phyloP scores from a whole-genome alignment of 306 rosid genomes.

The Trifolium repens region DNA sequence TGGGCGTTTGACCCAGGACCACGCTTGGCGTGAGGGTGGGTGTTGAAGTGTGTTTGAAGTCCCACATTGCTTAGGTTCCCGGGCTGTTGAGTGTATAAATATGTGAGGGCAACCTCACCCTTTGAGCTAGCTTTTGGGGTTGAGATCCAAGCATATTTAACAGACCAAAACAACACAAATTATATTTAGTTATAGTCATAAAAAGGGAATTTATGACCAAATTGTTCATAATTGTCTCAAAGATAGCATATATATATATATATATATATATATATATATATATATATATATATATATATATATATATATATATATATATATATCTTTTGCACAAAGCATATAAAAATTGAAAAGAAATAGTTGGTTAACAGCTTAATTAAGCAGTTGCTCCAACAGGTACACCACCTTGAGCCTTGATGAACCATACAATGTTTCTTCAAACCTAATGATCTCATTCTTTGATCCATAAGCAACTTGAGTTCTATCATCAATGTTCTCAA shows the following conservation, averaged over 20 bases:
- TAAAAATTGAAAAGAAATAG: conserved; percentile 31
- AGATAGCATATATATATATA: conserved; percentile 34
- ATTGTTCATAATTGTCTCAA: conserved; percentile 30
- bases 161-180: conserved; percentile 12
- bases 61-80: too few species aligned
- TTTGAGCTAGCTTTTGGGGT: too few species aligned
- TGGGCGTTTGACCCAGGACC: too few species aligned
- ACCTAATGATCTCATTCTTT: conserved; percentile 84
- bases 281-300: conserved; percentile 3
- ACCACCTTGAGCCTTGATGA: conserved; percentile 92
- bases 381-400: conserved; percentile 89
- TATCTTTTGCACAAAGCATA: conserved; percentile 12
- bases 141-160: too few species aligned
- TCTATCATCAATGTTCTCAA: conserved; percentile 75
- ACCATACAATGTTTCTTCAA: conserved; percentile 95
- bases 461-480: conserved; percentile 99
- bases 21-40: too few species aligned
- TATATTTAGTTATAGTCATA: conserved; percentile 35
- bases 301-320: conserved; percentile 19
- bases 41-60: too few species aligned
- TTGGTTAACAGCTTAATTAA: conserved; percentile 46
- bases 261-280: not conserved
- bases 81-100: too few species aligned
- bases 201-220: conserved; percentile 31
- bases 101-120: too few species aligned